phyloP scores from a whole-genome alignment of 257 asterid genomes.

The Penstemon davidsonii region DNA sequence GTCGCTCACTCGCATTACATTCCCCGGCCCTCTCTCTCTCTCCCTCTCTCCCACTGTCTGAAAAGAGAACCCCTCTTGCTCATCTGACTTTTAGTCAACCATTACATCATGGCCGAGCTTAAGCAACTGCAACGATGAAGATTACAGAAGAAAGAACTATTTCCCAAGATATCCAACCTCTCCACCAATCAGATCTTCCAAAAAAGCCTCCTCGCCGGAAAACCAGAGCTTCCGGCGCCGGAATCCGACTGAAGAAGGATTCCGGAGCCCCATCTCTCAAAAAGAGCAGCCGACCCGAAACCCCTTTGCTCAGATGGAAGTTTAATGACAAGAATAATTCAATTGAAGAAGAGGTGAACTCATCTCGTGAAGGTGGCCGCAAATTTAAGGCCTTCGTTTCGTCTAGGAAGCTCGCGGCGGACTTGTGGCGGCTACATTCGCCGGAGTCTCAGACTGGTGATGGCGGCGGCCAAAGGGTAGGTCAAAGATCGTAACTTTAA shows the following conservation, averaged over 20 bases:
- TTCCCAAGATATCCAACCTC: slow-evolving; percentile 26
- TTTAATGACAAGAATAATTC: slow-evolving; percentile 37
- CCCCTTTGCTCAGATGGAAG: slow-evolving; percentile 68
- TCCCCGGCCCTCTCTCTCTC: no score
- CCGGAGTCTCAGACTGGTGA: slow-evolving; percentile 38
- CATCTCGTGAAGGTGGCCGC: no score
- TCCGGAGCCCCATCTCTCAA: slow-evolving; percentile 31
- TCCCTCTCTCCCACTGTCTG: no score
- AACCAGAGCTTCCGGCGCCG: slow-evolving; percentile 39
- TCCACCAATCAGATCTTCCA: slow-evolving; percentile 41
- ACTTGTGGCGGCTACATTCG: slow-evolving; percentile 62
- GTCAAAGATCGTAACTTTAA: slow-evolving; percentile 2
- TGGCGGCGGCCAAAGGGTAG: slow-evolving; percentile 31
- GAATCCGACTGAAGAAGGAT: slow-evolving; percentile 50
- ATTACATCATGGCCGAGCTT: slow-evolving; percentile 44
- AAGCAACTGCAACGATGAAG: slow-evolving; percentile 42
- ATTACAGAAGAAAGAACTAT: slow-evolving; percentile 31
- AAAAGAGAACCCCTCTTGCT: no score
- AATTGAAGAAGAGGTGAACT: slow-evolving; percentile 5
- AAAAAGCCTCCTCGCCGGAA: slow-evolving; percentile 51
- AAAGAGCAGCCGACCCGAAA: slow-evolving; percentile 50
- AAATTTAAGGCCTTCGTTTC: slow-evolving; percentile 34
- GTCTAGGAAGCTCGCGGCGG: slow-evolving; percentile 60
- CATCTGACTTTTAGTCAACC: no score
- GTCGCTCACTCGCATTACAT: no score